Base-by-base conservation (phyloP, 2,329 filamentous ascomycete species). In the Lasiodiplodia sp. region DNA sequence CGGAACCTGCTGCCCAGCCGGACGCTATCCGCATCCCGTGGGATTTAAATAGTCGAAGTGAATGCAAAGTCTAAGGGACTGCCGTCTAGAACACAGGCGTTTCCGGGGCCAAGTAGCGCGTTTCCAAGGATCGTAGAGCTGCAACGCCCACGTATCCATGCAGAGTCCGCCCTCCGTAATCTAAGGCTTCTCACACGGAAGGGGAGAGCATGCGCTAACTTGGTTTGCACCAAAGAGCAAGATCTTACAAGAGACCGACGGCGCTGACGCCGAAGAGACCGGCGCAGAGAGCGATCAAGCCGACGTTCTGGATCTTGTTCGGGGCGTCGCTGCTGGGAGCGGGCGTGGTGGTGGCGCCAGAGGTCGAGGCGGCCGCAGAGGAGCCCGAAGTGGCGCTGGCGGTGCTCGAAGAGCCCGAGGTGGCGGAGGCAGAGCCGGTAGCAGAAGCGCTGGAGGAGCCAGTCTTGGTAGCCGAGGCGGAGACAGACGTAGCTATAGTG, bases 401-500 rank as follows among this genome's bases (percentile, higher is more conserved):
- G 3, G 47, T 44, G 66, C 49, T 51, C n/a, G 21, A n/a, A 37
- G 67, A 38, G 37, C 49, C 38, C 14, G 40, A 21, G n/a, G 53
- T n/a, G 38, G 67, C 21, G 58, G 37, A 47, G 56, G 25, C 14
- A 16, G 55, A 52, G 47, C 44, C 66, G 56, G 66, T 63, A 2
- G 47, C 56, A n/a, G 66, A 67, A 18, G 55, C 55, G 16, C 28
- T n/a, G 12, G 38, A 11, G 21, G 63, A 21, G 16, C 34, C 34
- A 14, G n/a, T 28, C 51, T 31, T 56, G 23, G 38, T 56, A 47
- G 38, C 31, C 7, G 34, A 55, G 23, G 34, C 31, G 6, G 67
- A 31, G 25, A 31, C 52, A 18, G 66, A 62, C 23, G 66, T 62
- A 16, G 40, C 66, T 68, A 12, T 23, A 3, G 44, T 11, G 16